phyloP scores from a whole-genome alignment of 2,329 filamentous ascomycete species.

The Cercospora janseana region DNA sequence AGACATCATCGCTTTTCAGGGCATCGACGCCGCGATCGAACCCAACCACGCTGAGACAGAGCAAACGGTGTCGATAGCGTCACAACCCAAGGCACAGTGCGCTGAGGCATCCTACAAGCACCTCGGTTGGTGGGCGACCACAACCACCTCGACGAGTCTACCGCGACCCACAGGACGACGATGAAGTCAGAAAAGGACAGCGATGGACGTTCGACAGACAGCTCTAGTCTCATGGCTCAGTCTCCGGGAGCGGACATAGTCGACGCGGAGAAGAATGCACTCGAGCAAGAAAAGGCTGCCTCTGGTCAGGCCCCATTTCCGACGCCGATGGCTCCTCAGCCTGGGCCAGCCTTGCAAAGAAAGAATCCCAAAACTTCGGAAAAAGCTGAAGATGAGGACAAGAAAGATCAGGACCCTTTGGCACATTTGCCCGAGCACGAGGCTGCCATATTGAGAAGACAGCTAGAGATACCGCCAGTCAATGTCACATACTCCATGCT shows the following conservation, averaged over 20 bases:
- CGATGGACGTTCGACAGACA: conserved; percentile 7
- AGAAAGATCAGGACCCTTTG: conserved; percentile 36
- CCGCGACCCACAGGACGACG: neutral
- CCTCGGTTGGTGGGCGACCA: conserved; percentile 13
- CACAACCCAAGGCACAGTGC: too few species aligned
- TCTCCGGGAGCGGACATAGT: conserved; percentile 26
- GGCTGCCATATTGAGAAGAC: conserved; percentile 38
- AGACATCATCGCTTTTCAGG: too few species aligned
- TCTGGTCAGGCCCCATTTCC: conserved; percentile 36
- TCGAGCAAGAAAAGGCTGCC: conserved; percentile 33
- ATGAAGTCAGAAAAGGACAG: conserved; percentile 5
- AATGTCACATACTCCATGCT: conserved; percentile 44
- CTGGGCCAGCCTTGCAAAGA: conserved; percentile 30
- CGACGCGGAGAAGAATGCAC: conserved; percentile 34
- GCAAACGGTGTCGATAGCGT: too few species aligned
- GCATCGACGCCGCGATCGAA: too few species aligned
- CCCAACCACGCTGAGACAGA: too few species aligned
- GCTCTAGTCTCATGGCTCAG: conserved; percentile 18
- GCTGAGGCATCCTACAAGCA: neutral
- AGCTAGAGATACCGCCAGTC: conserved; percentile 44
- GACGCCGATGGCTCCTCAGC: conserved; percentile 28
- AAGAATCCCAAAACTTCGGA: conserved; percentile 30
- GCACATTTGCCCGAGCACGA: conserved; percentile 42
- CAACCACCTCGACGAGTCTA: conserved; percentile 6
- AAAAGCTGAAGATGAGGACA: conserved; percentile 25